A percentile compares a stretch with the other conserved stretches of the same genome.
These are phyloP conservation scores for Sonneratia caseolaris DNA, from an alignment of 345 rosid species.

Conservation along the genomic window DNA sequence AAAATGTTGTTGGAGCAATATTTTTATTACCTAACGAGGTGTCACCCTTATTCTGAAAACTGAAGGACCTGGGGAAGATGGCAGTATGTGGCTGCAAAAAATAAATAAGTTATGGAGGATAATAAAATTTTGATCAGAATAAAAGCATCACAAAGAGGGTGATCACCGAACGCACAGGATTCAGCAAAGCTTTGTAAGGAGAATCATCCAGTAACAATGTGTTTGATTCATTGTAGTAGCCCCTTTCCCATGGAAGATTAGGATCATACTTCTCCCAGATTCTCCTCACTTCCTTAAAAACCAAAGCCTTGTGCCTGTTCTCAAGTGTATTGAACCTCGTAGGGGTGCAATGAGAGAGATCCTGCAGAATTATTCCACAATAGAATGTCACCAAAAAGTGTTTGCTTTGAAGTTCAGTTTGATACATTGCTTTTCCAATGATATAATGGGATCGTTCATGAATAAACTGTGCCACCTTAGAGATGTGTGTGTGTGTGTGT, in stretches of 20 bases:
- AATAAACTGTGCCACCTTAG: background rate
- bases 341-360: constrained; percentile 50
- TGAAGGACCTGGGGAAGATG: constrained; percentile 65
- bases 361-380: constrained; percentile 32
- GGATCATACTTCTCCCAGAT: constrained; percentile 63
- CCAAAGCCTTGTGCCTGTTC: constrained; percentile 52
- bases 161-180: constrained; percentile 56
- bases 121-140: constrained; percentile 8
- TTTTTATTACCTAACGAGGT: constrained; percentile 45
- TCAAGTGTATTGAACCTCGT: constrained; percentile 49
- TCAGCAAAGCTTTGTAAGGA: constrained; percentile 89
- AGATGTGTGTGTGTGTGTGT: background rate
- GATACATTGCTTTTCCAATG: background rate
- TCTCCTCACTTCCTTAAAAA: constrained; percentile 65
- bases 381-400: background rate
- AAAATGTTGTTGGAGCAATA: background rate
- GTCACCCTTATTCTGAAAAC: constrained; percentile 33
- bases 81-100: constrained; percentile 52
- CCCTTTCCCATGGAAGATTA: constrained; percentile 55
- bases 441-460: background rate
- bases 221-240: constrained; percentile 58
- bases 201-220: constrained; percentile 81
- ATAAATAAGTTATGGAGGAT: constrained; percentile 7
- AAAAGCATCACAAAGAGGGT: background rate
- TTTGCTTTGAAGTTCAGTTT: background rate